Conservation (phyloP, 2,329 filamentous ascomycete species). For the Dothideomycetes sp. region DNA sequence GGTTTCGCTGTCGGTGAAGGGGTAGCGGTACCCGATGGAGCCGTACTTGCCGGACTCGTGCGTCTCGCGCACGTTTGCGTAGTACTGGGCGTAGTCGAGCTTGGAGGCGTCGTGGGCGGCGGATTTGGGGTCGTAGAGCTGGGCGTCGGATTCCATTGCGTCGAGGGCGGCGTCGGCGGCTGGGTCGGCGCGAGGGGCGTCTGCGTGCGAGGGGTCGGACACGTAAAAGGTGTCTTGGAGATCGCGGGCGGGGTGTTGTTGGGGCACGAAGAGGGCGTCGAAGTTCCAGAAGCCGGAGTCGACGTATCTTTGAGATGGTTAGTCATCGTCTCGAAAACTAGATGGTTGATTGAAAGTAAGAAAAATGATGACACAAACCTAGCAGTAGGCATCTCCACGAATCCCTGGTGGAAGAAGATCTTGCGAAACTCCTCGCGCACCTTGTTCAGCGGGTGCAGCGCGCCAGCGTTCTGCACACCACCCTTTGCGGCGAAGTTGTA, state of each 20-base stretch:
- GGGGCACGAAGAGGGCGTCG: constrained; percentile 89
- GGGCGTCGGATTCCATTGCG: constrained; percentile 36
- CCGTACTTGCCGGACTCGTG: constrained; percentile 89
- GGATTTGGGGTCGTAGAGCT: constrained; percentile 32
- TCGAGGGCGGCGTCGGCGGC: constrained; percentile 33
- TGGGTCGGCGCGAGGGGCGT: constrained; percentile 50
- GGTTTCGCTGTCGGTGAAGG: constrained; percentile 81
- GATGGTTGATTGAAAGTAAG: not conserved
- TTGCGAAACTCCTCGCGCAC: constrained; percentile 90
- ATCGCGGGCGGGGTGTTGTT: constrained; percentile 95
- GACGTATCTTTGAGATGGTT: constrained; percentile 49
- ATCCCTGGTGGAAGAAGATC: constrained; percentile 99
- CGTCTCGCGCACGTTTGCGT: constrained; percentile 74
- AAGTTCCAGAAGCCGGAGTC: constrained; percentile 99
- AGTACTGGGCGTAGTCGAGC: constrained; percentile 72
- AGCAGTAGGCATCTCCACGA: constrained; percentile 94
- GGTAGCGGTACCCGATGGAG: constrained; percentile 92
- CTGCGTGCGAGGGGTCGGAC: constrained; percentile 71
- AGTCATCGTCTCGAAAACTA: not conserved
- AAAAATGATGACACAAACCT: constrained; percentile 32
- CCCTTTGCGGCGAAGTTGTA: constrained; percentile 68
- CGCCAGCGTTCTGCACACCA: constrained; percentile 45
- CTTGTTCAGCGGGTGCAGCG: constrained; percentile 62
- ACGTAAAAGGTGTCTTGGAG: constrained; percentile 99
- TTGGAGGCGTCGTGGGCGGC: constrained; percentile 19